Base-by-base conservation (phyloP, 768 basidiomycete genomes). In the Leccinum subgranulosum region DNA sequence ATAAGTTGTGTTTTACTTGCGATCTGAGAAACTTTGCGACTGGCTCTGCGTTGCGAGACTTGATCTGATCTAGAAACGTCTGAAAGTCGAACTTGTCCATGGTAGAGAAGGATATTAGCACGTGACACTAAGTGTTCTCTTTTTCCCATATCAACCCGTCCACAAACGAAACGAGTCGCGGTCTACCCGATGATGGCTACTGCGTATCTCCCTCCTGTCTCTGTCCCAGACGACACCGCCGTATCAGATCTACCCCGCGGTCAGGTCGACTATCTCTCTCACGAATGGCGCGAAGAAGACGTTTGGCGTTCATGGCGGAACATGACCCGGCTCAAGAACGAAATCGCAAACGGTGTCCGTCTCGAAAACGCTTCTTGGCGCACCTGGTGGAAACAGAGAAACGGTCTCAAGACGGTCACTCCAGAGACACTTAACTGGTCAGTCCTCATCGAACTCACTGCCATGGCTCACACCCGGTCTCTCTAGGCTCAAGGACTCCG, bases 301-400 rank as follows among this genome's bases (percentile, higher is more conserved):
- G 92, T 98, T 11, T 97, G 94, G 93, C 86, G 90, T 55, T 91
- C 88, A n/a, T 99, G 96, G 96, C 82, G 95, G 63, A 92, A 87
- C 70, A 98, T 98, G 94, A 98, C 96, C 49, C 83, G 92, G 55
- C 93, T 94, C 80, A 99, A 98, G 84, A 90, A 96, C 71, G 96
- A 94, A 75, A 97, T 99, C 69, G 85, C 92, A 6, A 98, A 99
- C 71, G 96, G 96, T 49, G 80, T 89, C 49, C 80, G 96, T 50
- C 84, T 99, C 56, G 97, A 99, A 80, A 99, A 99, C 68, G 97
- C 97, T 9, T 92, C 90, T 59, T 99, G 96, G 96, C 79, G 96
- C 43, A 98, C 95, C 1, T 99, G 96, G 96, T 98, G 95, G 88
- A 98, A 98, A 76, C 95, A 98, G 82, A 80, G 96, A 60, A 97